A percentile compares a stretch with the other conserved stretches of the same genome.
phyloP scores from a whole-genome alignment of 1,284 basidiomycete species.

The Ganoderma lingzhi region DNA sequence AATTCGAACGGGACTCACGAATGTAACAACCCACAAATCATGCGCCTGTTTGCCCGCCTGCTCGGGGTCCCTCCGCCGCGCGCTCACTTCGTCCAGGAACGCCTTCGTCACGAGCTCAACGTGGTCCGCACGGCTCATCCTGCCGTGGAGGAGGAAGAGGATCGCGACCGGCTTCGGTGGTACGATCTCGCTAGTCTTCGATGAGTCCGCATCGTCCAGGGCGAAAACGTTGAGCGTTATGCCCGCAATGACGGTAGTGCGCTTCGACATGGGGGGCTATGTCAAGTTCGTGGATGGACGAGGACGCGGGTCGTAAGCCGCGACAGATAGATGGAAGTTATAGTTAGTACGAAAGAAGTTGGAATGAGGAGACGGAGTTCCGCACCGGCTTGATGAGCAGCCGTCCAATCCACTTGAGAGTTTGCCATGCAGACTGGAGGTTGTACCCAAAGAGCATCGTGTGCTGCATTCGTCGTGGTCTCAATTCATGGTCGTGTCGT shows the following conservation, averaged over 20 bases:
- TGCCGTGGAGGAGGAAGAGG: conserved; percentile 72
- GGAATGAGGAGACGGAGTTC: conserved; percentile 1
- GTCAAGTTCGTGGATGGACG: too few relatives aligned
- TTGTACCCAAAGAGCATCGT: conserved; percentile 15
- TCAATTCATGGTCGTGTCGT: neutral
- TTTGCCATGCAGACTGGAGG: conserved; percentile 11
- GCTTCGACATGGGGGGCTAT: conserved; percentile 34
- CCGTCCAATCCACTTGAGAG: conserved; percentile 16
- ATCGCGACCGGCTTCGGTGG: conserved; percentile 49
- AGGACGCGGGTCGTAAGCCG: neutral
- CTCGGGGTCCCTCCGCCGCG: conserved; percentile 35
- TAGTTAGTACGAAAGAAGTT: neutral
- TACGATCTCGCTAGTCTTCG: neutral
- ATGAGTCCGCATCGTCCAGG: conserved; percentile 16
- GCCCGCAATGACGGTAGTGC: conserved; percentile 52
- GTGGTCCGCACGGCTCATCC: conserved; percentile 41
- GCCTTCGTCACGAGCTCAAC: conserved; percentile 43
- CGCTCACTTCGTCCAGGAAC: conserved; percentile 38
- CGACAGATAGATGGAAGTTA: neutral
- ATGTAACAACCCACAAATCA: conserved; percentile 63
- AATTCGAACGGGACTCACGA: conserved; percentile 42
- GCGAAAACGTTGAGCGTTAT: conserved; percentile 45
- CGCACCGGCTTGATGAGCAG: conserved; percentile 10
- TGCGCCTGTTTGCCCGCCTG: conserved; percentile 32
- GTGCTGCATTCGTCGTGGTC: neutral